These are phyloP conservation scores for Lachnellula willkommii DNA, from an alignment of 2,329 filamentous ascomycete species.

Conservation along the genomic window DNA sequence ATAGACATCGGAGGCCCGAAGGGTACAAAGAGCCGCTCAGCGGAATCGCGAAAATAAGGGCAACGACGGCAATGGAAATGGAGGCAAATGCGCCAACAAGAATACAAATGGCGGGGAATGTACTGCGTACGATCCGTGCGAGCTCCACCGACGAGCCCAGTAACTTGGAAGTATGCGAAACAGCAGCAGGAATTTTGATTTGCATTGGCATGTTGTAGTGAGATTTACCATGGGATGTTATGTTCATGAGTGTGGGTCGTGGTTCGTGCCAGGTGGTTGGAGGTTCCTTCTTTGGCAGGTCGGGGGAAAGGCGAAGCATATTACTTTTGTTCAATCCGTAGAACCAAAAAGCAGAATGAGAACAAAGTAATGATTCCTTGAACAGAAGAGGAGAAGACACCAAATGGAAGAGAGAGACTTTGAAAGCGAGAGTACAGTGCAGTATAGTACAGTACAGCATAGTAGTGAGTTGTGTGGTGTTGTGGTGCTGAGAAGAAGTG, in stretches of 20 bases:
- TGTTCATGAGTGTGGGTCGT: background rate
- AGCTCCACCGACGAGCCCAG: background rate
- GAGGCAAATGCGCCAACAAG: background rate
- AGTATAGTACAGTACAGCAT: too few species aligned
- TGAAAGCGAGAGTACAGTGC: too few species aligned
- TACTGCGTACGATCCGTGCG: background rate
- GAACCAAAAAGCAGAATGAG: background rate
- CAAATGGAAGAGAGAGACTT: too few species aligned
- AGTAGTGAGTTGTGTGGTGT: too few species aligned
- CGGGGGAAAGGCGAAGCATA: slow-evolving; percentile 3
- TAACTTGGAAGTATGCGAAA: background rate
- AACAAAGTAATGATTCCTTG: background rate
- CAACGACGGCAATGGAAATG: background rate
- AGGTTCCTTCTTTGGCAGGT: background rate
- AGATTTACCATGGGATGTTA: background rate
- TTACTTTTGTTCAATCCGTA: background rate
- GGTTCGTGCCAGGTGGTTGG: background rate
- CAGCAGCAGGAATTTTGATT: background rate
- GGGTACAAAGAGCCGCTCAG: slow-evolving; percentile 9
- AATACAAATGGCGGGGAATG: background rate
- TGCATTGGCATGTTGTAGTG: background rate
- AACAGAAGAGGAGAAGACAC: too few species aligned
- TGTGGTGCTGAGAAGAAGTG: background rate
- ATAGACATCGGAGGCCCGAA: background rate
- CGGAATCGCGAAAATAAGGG: slow-evolving; percentile 5